Conservation (phyloP, 2,329 filamentous ascomycete genomes). For the Pseudocercospora fuligena region DNA sequence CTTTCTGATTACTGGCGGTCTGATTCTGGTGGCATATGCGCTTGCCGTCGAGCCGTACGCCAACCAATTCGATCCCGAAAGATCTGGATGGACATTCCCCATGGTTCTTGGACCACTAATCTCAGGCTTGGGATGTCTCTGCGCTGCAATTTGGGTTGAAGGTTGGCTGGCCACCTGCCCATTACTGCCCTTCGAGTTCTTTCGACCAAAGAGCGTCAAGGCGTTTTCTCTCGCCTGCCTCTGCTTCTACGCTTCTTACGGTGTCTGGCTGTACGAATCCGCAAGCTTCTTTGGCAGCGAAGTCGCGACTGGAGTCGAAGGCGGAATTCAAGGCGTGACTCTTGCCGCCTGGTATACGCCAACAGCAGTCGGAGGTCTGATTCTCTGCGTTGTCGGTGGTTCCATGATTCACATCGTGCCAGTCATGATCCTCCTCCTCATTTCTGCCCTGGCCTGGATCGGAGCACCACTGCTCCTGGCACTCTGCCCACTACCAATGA, state of each 20-base stretch:
- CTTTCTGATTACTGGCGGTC: slow-evolving; percentile 40
- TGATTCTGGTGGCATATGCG: slow-evolving; percentile 43
- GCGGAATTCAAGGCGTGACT: slow-evolving; percentile 35
- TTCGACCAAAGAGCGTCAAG: slow-evolving; percentile 38
- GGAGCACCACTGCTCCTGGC: slow-evolving; percentile 43
- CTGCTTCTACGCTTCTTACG: slow-evolving; percentile 44
- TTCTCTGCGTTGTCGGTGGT: slow-evolving; percentile 40
- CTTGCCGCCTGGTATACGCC: slow-evolving; percentile 44
- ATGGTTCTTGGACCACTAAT: slow-evolving; percentile 39
- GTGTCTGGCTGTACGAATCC: slow-evolving; percentile 41
- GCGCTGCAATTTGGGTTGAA: slow-evolving; percentile 40
- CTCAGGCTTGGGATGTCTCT: slow-evolving; percentile 35
- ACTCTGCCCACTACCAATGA: slow-evolving; percentile 36
- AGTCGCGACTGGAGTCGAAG: slow-evolving; percentile 23
- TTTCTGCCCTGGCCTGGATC: slow-evolving; percentile 43
- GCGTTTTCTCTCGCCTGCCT: slow-evolving; percentile 42
- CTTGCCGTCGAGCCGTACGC: slow-evolving; percentile 41
- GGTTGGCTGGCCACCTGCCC: slow-evolving; percentile 41
- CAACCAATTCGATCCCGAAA: slow-evolving; percentile 20
- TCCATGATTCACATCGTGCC: slow-evolving; percentile 39
- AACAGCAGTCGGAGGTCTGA: slow-evolving; percentile 40
- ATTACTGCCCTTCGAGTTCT: slow-evolving; percentile 44
- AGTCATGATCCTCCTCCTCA: slow-evolving; percentile 36
- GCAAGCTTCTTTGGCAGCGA: slow-evolving; percentile 34
- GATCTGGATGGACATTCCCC: slow-evolving; percentile 34